A percentile compares a stretch with the other conserved stretches of the same genome.
These are phyloP conservation scores for Melianthus villosus DNA, from an alignment of 441 rosid genomes.

Conservation along the genomic window DNA sequence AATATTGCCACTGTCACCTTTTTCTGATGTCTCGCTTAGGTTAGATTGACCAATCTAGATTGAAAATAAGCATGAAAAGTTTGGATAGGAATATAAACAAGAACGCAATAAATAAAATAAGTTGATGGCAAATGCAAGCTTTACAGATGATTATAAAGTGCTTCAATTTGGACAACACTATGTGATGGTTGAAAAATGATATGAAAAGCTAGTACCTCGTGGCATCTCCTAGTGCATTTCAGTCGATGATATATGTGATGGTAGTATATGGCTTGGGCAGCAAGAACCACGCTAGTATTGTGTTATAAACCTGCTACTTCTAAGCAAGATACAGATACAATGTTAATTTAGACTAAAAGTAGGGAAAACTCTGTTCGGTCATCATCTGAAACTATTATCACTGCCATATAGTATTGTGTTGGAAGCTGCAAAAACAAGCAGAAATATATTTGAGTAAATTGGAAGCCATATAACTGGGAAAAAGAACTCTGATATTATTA, in stretches of 20 bases:
- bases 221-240: constrained; percentile 16
- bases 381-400: constrained; percentile 20
- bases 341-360: too few species aligned
- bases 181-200: not conserved
- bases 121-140: too few species aligned
- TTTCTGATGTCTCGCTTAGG: constrained; percentile 7
- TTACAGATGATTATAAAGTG: not conserved
- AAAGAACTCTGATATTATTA: not conserved
- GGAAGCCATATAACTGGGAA: not conserved
- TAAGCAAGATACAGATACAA: too few species aligned
- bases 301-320: too few species aligned
- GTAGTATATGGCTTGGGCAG: constrained; percentile 47
- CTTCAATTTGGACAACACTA: not conserved
- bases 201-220: constrained; percentile 19
- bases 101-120: too few species aligned
- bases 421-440: constrained; percentile 57
- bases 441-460: constrained; percentile 9
- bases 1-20: constrained; percentile 14
- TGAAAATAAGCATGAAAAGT: constrained; percentile 4
- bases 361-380: not conserved
- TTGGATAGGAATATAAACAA: too few species aligned
- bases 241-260: constrained; percentile 39
- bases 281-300: constrained; percentile 34
- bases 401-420: constrained; percentile 65
- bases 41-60: constrained; percentile 15